These are phyloP conservation scores for Trichoderma gamsii DNA, from an alignment of 495 filamentous ascomycete genomes.

Conservation along the genomic window DNA sequence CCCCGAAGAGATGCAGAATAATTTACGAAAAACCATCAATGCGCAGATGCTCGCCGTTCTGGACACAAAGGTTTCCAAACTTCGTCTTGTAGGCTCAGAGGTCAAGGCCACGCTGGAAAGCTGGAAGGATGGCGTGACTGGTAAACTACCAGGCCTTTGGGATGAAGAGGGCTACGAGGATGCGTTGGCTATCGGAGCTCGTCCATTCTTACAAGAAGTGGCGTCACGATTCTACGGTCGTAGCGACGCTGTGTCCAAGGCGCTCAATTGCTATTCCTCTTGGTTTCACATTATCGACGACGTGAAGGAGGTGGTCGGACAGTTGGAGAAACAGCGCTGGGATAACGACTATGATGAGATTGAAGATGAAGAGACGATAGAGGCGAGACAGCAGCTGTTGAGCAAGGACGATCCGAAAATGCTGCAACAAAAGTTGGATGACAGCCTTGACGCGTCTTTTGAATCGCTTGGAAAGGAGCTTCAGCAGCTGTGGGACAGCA, in stretches of 20 bases:
- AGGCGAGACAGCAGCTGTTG: conserved; percentile 56
- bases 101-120: conserved; percentile 43
- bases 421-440: conserved; percentile 54
- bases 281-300: conserved; percentile 64
- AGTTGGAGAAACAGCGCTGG: conserved; percentile 64
- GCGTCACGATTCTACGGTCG: conserved; percentile 54
- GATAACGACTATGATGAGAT: conserved; percentile 69
- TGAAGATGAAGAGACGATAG: conserved; percentile 66
- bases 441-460: conserved; percentile 54
- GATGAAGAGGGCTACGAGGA: conserved; percentile 46
- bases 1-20: conserved; percentile 57
- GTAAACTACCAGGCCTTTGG: conserved; percentile 52
- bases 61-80: conserved; percentile 48
- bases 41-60: conserved; percentile 54
- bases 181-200: conserved; percentile 38
- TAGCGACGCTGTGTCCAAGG: conserved; percentile 55
- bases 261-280: conserved; percentile 53
- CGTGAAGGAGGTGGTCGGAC: conserved; percentile 54
- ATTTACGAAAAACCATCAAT: conserved; percentile 64
- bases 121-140: conserved; percentile 49
- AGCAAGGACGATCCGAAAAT: conserved; percentile 65
- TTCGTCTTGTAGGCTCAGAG: conserved; percentile 54
- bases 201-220: conserved; percentile 39
- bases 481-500: conserved; percentile 36
- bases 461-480: conserved; percentile 53